A percentile compares a stretch with the other conserved stretches of the same genome.
Evolutionary conservation across 306 rosid species (phyloP).

Genomic region (Chamaecrista fasciculata): DNA sequence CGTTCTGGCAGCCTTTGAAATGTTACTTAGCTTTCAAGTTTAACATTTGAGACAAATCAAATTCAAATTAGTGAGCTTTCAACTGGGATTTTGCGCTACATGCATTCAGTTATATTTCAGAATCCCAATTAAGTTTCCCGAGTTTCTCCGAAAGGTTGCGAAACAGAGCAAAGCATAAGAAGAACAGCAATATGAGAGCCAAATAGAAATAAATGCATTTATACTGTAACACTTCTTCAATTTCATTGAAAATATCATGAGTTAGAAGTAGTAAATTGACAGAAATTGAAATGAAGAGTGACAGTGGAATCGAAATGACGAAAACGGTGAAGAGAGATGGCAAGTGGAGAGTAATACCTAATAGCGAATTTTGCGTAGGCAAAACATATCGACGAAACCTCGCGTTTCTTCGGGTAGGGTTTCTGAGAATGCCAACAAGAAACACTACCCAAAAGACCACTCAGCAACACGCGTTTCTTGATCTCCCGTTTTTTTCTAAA

Average conservation of each 20-base stretch:
- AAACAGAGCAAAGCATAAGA: background rate
- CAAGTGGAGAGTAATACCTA: slow-evolving; percentile 6
- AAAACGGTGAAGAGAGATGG: background rate
- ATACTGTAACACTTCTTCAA: background rate
- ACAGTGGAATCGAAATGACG: slow-evolving; percentile 8
- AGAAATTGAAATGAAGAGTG: background rate
- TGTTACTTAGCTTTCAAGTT: slow-evolving; percentile 27
- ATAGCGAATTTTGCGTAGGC: background rate
- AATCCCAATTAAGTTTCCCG: slow-evolving; percentile 4
- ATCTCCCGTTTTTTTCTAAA: slow-evolving; percentile 31
- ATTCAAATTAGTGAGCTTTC: slow-evolving; percentile 21
- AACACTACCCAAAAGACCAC: background rate
- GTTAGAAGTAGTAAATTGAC: background rate
- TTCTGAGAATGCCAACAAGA: slow-evolving; percentile 27
- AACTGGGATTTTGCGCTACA: background rate
- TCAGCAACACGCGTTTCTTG: slow-evolving; percentile 28
- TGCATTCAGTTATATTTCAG: background rate
- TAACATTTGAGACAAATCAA: background rate
- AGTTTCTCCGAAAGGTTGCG: slow-evolving; percentile 1
- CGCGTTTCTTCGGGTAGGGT: slow-evolving; percentile 41
- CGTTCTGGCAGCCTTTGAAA: background rate
- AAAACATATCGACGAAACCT: slow-evolving; percentile 28
- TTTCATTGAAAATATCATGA: background rate
- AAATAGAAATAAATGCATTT: background rate
- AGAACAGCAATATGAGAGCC: background rate